Evolutionary conservation across 768 basidiomycete genomes (phyloP), one percentile per base, ranked within the genome.

Genomic region (Suillus americanus): DNA sequence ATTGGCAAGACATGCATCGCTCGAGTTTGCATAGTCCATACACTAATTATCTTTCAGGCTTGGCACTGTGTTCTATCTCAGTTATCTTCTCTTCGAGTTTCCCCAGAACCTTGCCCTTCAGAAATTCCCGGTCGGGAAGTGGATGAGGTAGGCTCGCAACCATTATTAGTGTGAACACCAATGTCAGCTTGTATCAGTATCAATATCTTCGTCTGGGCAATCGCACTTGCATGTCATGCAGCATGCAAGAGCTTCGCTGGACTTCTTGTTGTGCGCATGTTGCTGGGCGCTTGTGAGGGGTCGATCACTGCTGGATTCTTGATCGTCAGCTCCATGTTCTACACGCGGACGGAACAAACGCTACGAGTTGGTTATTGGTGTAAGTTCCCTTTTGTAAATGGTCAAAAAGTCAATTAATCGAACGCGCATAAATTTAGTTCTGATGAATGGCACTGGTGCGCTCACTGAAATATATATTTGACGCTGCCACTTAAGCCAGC

Each of bases 271-370:
- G 85, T 86, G 18, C 83, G 88, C 20, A 70, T 89, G 16, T 79
- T 90, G 30, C 75, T 90, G 7, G 89, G 89, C 28, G 81, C 84
- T 74, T 89, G 88, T 72, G 88, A 90, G 73, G 89, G 79, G 12
- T 75, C 75, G 8, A 86, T 88, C 65, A 89, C 89, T 0, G 85
- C 89, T 5, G 88, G 88, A 0, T 88, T 90, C 73, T 75, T 90
- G 80, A 86, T 89, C 62, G 86, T 89, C 62, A 88, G 79, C 46
- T 83, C 86, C 33, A 89, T 89, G 88, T 89, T 89, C 71, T 89
- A 89, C 70, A 89, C 86, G 0, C 80, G 86, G 41, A 82, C 71
- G 23, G 89, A 90, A 68, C 86, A 88, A 68, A 88, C 86, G 0
- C 66, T 82, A 54, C 77, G 89, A 30, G 85, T 89, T 51, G 88